Percentiles rank a stretch among this genome's conserved stretches.
Conservation (phyloP, 495 filamentous ascomycete genomes). For the Penicillium cinerascens region DNA sequence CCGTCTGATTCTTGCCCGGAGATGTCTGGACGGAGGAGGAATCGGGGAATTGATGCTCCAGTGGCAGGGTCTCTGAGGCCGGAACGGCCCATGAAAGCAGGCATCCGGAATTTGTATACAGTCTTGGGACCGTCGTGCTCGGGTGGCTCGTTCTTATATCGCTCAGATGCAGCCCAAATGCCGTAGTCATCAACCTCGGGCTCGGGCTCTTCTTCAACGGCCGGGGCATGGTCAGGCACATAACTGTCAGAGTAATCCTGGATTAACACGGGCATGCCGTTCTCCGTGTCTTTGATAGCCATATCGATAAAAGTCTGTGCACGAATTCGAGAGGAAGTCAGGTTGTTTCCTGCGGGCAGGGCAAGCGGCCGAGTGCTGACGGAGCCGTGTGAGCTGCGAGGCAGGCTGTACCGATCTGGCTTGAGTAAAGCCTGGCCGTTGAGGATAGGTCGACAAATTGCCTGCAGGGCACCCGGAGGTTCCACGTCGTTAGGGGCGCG, state of each 20-base stretch:
- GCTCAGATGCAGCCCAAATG: slow-evolving; percentile 29
- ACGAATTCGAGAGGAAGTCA: slow-evolving; percentile 46
- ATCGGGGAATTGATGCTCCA: slow-evolving; percentile 38
- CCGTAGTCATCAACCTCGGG: slow-evolving; percentile 39
- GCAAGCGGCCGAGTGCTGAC: slow-evolving; percentile 41
- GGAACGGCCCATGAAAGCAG: slow-evolving; percentile 43
- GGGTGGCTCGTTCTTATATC: slow-evolving; percentile 21
- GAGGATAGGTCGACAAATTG: slow-evolving; percentile 60
- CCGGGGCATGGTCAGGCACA: slow-evolving; percentile 37
- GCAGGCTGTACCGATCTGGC: slow-evolving; percentile 48
- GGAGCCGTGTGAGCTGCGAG: slow-evolving; percentile 47
- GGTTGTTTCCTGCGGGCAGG: slow-evolving; percentile 43
- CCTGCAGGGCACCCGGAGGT: slow-evolving; percentile 61
- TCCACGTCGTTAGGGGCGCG: slow-evolving; percentile 73
- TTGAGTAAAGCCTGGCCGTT: slow-evolving; percentile 46
- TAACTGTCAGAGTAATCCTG: slow-evolving; percentile 44
- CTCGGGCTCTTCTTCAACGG: slow-evolving; percentile 35
- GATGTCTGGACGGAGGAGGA: slow-evolving; percentile 45
- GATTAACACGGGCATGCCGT: slow-evolving; percentile 40
- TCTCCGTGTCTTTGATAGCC: slow-evolving; percentile 43
- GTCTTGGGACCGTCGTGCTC: slow-evolving; percentile 36
- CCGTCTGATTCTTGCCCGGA: slow-evolving; percentile 42
- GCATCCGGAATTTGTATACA: slow-evolving; percentile 43
- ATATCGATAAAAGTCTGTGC: slow-evolving; percentile 50
- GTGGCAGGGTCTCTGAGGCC: slow-evolving; percentile 27